phyloP scores from a whole-genome alignment of 2,329 filamentous ascomycete genomes.

The Basipetospora chlamydospora region DNA sequence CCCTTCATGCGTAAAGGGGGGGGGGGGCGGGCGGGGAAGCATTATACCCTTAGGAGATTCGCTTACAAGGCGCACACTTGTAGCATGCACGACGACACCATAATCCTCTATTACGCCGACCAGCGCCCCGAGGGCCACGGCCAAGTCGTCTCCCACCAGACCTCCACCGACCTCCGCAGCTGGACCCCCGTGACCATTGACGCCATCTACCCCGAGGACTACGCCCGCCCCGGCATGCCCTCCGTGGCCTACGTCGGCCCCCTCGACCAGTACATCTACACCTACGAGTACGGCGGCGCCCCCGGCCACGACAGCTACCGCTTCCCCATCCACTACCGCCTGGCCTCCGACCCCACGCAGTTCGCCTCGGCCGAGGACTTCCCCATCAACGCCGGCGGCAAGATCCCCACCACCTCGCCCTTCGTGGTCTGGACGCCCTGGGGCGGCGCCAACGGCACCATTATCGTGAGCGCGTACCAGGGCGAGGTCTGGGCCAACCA shows the following conservation, averaged over 20 bases:
- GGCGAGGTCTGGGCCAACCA: constrained; percentile 27
- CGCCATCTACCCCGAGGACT: constrained; percentile 46
- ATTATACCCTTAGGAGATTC: too few species aligned
- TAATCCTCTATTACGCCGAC: constrained; percentile 58
- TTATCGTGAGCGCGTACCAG: constrained; percentile 24
- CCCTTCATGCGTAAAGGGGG: too few species aligned
- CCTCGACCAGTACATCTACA: constrained; percentile 46
- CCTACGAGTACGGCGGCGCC: constrained; percentile 46
- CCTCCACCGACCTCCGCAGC: constrained; percentile 38
- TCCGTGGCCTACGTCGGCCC: constrained; percentile 43
- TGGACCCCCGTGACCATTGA: constrained; percentile 45
- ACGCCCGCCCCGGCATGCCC: constrained; percentile 54
- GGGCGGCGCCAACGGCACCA: constrained; percentile 29
- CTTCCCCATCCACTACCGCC: constrained; percentile 31
- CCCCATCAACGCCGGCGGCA: constrained; percentile 18
- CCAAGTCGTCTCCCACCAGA: constrained; percentile 55
- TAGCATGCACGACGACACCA: constrained; percentile 38
- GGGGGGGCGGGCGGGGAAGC: too few species aligned
- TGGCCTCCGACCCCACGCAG: constrained; percentile 21
- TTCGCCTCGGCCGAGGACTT: constrained; percentile 19
- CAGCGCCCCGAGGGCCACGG: constrained; percentile 51
- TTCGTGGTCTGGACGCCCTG: constrained; percentile 28
- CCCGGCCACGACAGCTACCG: constrained; percentile 14
- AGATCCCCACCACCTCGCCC: constrained; percentile 19
- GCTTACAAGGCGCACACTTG: too few species aligned